Evolutionary conservation across 345 rosid genomes (phyloP).

Genomic region (Populus davidiana): DNA sequence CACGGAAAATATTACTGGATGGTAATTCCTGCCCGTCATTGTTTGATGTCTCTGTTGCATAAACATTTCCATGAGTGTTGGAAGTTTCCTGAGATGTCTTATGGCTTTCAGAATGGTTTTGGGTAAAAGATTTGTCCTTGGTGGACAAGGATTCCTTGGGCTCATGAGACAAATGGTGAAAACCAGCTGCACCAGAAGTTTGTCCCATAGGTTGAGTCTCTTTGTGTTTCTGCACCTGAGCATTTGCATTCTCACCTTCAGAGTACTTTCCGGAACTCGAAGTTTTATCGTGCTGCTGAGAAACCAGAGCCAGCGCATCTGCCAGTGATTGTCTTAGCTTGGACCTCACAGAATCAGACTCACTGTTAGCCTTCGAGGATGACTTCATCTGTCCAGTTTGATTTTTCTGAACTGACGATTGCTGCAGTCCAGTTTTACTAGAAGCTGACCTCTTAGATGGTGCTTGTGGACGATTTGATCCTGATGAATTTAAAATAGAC

Average conservation of each 20-base stretch:
- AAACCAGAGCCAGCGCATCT: constrained; percentile 74
- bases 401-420: constrained; percentile 35
- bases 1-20: constrained; percentile 38
- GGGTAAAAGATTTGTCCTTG: constrained; percentile 19
- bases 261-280: constrained; percentile 32
- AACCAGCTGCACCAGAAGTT: constrained; percentile 17
- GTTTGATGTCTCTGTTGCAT: constrained; percentile 16
- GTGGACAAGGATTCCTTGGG: constrained; percentile 26
- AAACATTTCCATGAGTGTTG: constrained; percentile 15
- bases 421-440: constrained; percentile 41
- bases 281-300: constrained; percentile 34
- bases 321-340: constrained; percentile 80
- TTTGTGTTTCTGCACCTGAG: constrained; percentile 21
- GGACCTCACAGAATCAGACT: constrained; percentile 67
- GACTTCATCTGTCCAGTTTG: constrained; percentile 41
- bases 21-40: constrained; percentile 40
- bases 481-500: constrained; percentile 30
- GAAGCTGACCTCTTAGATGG: constrained; percentile 45
- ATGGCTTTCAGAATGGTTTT: constrained; percentile 19
- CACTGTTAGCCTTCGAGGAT: constrained; percentile 37
- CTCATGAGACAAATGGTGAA: constrained; percentile 16
- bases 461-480: constrained; percentile 39
- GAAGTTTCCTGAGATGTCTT: constrained; percentile 24
- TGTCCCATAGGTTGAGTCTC: constrained; percentile 26
- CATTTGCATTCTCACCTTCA: constrained; percentile 32